Percentiles rank a stretch among this genome's conserved stretches.
Evolutionary conservation across 2,329 filamentous ascomycete genomes (phyloP).

Genomic region (Delphinella strobiligena): DNA sequence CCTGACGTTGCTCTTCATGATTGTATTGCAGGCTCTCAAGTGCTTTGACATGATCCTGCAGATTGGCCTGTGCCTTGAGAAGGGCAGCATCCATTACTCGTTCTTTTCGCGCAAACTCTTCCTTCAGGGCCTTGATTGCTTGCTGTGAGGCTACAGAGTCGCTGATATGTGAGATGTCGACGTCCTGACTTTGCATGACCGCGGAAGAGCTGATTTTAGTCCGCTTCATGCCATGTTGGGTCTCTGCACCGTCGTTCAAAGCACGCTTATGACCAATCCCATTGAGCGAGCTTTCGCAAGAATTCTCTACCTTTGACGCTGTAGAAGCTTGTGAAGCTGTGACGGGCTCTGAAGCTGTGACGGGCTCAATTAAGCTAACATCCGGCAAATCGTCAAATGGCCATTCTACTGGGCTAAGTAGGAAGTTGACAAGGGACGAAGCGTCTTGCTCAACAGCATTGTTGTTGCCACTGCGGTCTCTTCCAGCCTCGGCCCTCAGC

Average conservation of each 20-base stretch:
- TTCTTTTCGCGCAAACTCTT: background rate
- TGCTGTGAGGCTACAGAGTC: slow-evolving; percentile 24
- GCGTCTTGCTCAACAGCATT: slow-evolving; percentile 15
- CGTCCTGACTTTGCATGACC: slow-evolving; percentile 10
- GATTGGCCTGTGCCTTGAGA: slow-evolving; percentile 3
- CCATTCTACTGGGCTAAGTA: slow-evolving; percentile 10
- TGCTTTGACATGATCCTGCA: slow-evolving; percentile 17
- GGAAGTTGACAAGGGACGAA: slow-evolving; percentile 18
- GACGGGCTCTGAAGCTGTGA: slow-evolving; percentile 4
- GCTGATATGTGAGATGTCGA: slow-evolving; percentile 28
- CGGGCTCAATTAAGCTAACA: slow-evolving; percentile 3
- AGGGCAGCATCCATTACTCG: background rate
- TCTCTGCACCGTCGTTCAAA: background rate
- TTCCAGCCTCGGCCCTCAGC: slow-evolving; percentile 22
- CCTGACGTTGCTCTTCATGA: slow-evolving; percentile 18
- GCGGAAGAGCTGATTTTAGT: background rate
- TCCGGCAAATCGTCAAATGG: slow-evolving; percentile 7
- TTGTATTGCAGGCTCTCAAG: slow-evolving; percentile 21
- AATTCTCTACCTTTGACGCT: no score
- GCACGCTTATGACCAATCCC: slow-evolving; percentile 6
- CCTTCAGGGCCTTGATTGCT: slow-evolving; percentile 1
- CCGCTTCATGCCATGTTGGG: slow-evolving; percentile 13
- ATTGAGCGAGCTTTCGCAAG: slow-evolving; percentile 1
- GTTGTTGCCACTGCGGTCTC: slow-evolving; percentile 13
- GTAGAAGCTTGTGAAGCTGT: slow-evolving; percentile 4